Conservation (phyloP, 2,329 filamentous ascomycete genomes). For the Orbilia javanica region DNA sequence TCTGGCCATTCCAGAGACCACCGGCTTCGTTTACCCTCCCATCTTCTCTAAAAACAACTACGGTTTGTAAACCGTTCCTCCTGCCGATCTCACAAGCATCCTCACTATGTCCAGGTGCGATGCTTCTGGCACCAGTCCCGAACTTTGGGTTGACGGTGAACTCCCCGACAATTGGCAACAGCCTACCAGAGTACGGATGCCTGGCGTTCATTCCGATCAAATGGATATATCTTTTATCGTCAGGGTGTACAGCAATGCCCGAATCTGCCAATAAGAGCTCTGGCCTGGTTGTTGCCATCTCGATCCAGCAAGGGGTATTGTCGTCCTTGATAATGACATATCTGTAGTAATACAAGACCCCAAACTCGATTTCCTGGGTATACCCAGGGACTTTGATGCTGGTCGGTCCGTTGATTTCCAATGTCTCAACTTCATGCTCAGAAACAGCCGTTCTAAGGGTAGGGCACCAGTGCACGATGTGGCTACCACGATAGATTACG, state of each 20-base stretch:
- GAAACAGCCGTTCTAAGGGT: conserved; percentile 60
- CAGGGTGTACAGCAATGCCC: conserved; percentile 62
- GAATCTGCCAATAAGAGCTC: conserved; percentile 61
- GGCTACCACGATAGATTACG: conserved; percentile 60
- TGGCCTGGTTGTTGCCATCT: conserved; percentile 61
- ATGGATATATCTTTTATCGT: conserved; percentile 60
- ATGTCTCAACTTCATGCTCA: conserved; percentile 59
- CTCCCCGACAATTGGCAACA: conserved; percentile 60
- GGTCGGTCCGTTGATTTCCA: conserved; percentile 53
- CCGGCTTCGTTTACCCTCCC: conserved; percentile 25
- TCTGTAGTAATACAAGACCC: conserved; percentile 60
- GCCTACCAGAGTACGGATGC: conserved; percentile 33
- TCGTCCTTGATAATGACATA: conserved; percentile 59
- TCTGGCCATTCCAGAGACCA: conserved; percentile 6
- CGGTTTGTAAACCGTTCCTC: conserved; percentile 30
- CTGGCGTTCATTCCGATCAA: conserved; percentile 32
- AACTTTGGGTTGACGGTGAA: conserved; percentile 60
- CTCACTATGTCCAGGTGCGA: conserved; percentile 61
- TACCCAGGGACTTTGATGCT: conserved; percentile 45
- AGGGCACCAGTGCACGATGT: conserved; percentile 61
- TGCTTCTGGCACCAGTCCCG: conserved; percentile 60
- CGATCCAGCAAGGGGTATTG: conserved; percentile 37
- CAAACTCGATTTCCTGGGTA: conserved; percentile 58
- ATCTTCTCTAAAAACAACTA: conserved; percentile 34
- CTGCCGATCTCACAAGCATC: conserved; percentile 60